Evolutionary conservation across 2,329 filamentous ascomycete species (phyloP).

Genomic region (Huntiella savannae): DNA sequence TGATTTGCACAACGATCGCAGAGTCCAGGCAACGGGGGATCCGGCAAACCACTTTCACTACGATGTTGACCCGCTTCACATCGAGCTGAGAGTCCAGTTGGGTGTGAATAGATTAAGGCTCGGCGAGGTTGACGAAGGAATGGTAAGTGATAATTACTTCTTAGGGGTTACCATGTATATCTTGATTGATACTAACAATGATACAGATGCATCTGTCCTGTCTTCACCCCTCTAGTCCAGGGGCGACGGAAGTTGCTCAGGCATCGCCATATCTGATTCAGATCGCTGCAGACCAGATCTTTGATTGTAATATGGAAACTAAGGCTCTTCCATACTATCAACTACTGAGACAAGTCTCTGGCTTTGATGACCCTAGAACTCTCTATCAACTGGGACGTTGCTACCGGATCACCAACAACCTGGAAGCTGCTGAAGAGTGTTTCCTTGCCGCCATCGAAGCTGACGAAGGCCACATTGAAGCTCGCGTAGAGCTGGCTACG

Average conservation of each 20-base stretch:
- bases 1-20: constrained; percentile 55
- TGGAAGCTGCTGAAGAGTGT: constrained; percentile 54
- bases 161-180: background rate
- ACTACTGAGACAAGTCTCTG: constrained; percentile 29
- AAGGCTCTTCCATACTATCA: constrained; percentile 38
- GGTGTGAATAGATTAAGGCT: constrained; percentile 65
- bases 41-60: constrained; percentile 30
- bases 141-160: constrained; percentile 31
- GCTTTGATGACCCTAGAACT: constrained; percentile 31
- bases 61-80: constrained; percentile 50
- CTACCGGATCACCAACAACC: constrained; percentile 43
- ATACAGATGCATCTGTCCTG: constrained; percentile 39
- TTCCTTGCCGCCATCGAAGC: constrained; percentile 57
- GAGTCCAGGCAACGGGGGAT: constrained; percentile 43
- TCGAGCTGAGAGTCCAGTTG: constrained; percentile 69
- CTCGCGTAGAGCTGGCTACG: constrained; percentile 60
- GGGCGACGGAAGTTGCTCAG: constrained; percentile 2
- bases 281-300: constrained; percentile 36
- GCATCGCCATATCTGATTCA: constrained; percentile 66
- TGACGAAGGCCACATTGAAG: constrained; percentile 54
- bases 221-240: constrained; percentile 39
- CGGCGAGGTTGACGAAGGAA: constrained; percentile 50
- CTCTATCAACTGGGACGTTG: constrained; percentile 45
- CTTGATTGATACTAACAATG: constrained; percentile 9
- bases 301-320: constrained; percentile 18